Evolutionary conservation across 805 yeast genomes (phyloP).

Genomic region (Wickerhamomyces tratensis): DNA sequence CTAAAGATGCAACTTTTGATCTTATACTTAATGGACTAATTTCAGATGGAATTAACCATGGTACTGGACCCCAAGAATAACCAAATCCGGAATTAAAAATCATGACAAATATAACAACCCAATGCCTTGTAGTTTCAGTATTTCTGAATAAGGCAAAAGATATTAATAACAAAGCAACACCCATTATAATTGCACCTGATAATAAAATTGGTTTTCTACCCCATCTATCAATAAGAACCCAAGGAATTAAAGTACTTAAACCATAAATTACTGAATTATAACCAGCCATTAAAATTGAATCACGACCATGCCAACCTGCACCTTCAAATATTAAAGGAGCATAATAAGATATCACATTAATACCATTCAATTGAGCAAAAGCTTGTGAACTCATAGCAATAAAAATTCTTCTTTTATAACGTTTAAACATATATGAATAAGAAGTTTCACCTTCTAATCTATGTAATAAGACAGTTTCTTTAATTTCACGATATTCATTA

Average conservation of each 20-base stretch:
- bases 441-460: conserved; percentile 75
- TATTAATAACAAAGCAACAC: conserved; percentile 52
- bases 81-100: conserved; percentile 81
- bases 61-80: conserved; percentile 89
- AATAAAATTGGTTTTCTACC: conserved; percentile 82
- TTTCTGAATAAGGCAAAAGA: conserved; percentile 49
- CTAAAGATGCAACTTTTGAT: conserved; percentile 82
- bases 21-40: conserved; percentile 78
- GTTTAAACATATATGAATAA: conserved; percentile 64
- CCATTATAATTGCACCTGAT: conserved; percentile 76
- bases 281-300: conserved; percentile 88
- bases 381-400: conserved; percentile 88
- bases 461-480: conserved; percentile 67
- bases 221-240: conserved; percentile 87
- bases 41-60: conserved; percentile 84
- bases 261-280: conserved; percentile 54
- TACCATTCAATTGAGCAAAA: conserved; percentile 91
- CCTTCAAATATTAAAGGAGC: conserved; percentile 92
- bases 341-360: conserved; percentile 85
- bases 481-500: conserved; percentile 69
- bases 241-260: conserved; percentile 71
- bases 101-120: conserved; percentile 71
- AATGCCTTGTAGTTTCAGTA: conserved; percentile 44
- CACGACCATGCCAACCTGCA: conserved; percentile 89
- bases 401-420: conserved; percentile 68